These are phyloP conservation scores for Podochytrium sp. DNA, from an alignment of 192 early-diverging fungal species.

Conservation along the genomic window DNA sequence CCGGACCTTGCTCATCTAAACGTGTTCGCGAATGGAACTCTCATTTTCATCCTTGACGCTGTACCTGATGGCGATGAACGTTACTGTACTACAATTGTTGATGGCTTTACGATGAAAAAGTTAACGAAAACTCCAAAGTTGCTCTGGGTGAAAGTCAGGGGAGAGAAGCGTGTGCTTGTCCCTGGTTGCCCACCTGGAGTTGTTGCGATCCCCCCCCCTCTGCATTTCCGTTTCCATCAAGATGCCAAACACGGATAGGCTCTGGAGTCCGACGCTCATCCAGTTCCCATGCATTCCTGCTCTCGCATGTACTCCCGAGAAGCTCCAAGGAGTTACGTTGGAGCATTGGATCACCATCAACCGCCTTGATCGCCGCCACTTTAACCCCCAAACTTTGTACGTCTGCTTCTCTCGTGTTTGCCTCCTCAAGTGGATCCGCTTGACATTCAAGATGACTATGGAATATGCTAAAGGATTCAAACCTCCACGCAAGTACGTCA, in stretches of 20 bases:
- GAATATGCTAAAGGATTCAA: background rate
- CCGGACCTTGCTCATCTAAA: background rate
- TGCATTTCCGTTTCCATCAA: background rate
- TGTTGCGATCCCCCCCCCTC: background rate
- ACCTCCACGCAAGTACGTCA: background rate
- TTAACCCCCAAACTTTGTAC: background rate
- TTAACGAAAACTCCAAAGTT: background rate
- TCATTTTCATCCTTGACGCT: background rate
- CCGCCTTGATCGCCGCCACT: background rate
- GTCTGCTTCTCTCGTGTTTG: background rate
- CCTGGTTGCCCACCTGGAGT: background rate
- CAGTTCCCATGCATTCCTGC: background rate
- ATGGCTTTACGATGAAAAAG: background rate
- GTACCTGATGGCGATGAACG: background rate
- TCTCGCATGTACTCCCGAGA: background rate
- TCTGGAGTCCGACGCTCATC: background rate
- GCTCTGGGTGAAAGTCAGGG: background rate
- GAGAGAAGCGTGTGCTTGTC: background rate
- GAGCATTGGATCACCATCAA: background rate
- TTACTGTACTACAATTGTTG: background rate
- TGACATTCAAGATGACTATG: background rate
- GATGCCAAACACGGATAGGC: too few relatives aligned
- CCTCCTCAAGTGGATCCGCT: background rate
- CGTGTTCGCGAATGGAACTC: background rate
- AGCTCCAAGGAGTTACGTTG: background rate